Evolutionary conservation across 2,329 filamentous ascomycete genomes (phyloP).

Genomic region (Colletotrichum graminicola): DNA sequence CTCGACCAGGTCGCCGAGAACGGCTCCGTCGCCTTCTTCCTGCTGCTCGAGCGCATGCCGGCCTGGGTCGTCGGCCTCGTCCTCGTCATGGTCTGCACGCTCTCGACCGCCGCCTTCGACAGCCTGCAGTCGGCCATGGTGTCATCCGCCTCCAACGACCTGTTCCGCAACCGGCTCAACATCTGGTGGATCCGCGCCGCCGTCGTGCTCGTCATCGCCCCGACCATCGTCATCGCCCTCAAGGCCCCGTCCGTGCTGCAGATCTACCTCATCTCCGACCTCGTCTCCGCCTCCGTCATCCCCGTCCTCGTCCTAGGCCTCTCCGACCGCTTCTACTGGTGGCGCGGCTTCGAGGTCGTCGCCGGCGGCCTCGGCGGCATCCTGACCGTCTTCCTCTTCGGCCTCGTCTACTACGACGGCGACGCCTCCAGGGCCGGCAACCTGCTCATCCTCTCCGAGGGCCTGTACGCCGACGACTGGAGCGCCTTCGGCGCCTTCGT

Average conservation of each 20-base stretch:
- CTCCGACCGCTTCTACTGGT: slow-evolving; percentile 74
- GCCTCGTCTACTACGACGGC: slow-evolving; percentile 84
- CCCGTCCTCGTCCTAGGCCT: slow-evolving; percentile 82
- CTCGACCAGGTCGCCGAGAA: slow-evolving; percentile 69
- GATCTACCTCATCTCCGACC: slow-evolving; percentile 85
- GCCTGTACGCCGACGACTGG: slow-evolving; percentile 84
- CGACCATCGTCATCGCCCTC: slow-evolving; percentile 79
- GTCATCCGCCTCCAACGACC: slow-evolving; percentile 84
- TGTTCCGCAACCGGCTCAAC: slow-evolving; percentile 85
- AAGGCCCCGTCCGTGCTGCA: slow-evolving; percentile 81
- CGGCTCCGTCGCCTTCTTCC: slow-evolving; percentile 80
- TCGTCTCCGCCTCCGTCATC: slow-evolving; percentile 81
- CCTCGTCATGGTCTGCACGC: slow-evolving; percentile 82
- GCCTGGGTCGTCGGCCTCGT: slow-evolving; percentile 86
- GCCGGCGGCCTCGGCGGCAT: slow-evolving; percentile 83
- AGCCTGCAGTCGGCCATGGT: slow-evolving; percentile 87
- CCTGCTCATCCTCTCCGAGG: slow-evolving; percentile 78
- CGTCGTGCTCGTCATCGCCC: slow-evolving; percentile 80
- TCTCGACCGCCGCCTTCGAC: slow-evolving; percentile 85
- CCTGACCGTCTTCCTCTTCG: slow-evolving; percentile 84
- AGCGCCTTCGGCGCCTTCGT: slow-evolving; percentile 86
- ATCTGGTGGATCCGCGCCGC: slow-evolving; percentile 78
- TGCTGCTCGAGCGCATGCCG: slow-evolving; percentile 78
- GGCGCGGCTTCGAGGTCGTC: slow-evolving; percentile 85
- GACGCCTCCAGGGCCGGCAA: slow-evolving; percentile 72